A percentile compares a stretch with the other conserved stretches of the same genome.
phyloP scores from a whole-genome alignment of 176 grass and related monocot species.

The Musa schizocarpa region DNA sequence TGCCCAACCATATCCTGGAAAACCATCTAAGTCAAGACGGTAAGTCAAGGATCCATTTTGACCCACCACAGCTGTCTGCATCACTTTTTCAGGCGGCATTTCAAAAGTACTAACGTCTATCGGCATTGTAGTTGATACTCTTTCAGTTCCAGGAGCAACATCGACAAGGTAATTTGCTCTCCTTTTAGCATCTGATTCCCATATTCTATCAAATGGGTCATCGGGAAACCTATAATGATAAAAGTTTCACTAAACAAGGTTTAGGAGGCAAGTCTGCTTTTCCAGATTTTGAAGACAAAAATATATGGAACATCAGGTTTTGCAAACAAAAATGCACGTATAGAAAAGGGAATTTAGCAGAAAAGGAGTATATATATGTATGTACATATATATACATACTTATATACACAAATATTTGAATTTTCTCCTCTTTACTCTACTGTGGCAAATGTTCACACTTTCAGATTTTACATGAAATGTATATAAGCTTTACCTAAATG shows the following conservation, averaged over 20 bases:
- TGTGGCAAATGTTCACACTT: too few relatives aligned
- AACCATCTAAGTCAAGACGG: conserved; percentile 71
- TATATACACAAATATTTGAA: too few relatives aligned
- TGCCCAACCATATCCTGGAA: conserved; percentile 80
- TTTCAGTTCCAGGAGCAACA: conserved; percentile 77
- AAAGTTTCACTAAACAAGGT: background rate
- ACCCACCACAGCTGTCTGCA: conserved; percentile 91
- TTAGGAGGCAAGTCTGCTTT: too few relatives aligned
- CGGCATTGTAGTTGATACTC: conserved; percentile 51
- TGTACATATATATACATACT: too few relatives aligned
- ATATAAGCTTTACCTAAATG: too few relatives aligned
- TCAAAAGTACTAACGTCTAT: conserved; percentile 40
- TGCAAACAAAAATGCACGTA: too few relatives aligned
- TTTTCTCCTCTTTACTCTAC: too few relatives aligned
- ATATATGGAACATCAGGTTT: too few relatives aligned
- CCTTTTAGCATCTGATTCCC: conserved; percentile 66
- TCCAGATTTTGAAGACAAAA: too few relatives aligned
- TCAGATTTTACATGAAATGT: too few relatives aligned
- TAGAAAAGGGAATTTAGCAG: too few relatives aligned
- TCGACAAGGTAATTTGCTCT: conserved; percentile 79
- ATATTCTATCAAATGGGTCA: conserved; percentile 94
- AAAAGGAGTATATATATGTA: too few relatives aligned
- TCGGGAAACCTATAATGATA: conserved; percentile 65
- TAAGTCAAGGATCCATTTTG: conserved; percentile 75
- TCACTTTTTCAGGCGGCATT: conserved; percentile 76